Conservation (phyloP, 208 protist species). For the Willaertia magna region DNA sequence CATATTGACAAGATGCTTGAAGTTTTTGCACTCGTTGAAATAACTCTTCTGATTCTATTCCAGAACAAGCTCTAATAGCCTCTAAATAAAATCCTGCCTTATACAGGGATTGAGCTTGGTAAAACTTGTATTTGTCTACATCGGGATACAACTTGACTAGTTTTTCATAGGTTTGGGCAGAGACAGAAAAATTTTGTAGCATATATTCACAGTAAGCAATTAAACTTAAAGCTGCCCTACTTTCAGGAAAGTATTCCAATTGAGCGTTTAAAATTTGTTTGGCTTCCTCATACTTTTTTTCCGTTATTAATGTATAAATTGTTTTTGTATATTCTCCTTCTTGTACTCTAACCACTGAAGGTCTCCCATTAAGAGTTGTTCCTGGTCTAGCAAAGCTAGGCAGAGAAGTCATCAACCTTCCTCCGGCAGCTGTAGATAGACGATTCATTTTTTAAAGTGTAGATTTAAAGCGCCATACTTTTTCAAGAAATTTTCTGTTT, state of each 20-base stretch:
- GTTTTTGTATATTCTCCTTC: constrained; percentile 85
- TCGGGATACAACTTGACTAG: constrained; percentile 71
- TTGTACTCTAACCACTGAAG: constrained; percentile 40
- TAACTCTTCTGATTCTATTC: constrained; percentile 65
- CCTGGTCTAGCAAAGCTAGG: neutral
- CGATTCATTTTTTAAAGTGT: neutral
- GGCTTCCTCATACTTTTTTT: constrained; percentile 80
- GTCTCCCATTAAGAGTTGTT: neutral
- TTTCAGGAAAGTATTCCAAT: constrained; percentile 79
- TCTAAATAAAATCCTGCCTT: constrained; percentile 78
- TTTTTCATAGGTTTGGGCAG: constrained; percentile 61
- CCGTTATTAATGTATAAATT: constrained; percentile 79
- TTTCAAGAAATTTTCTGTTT: too few relatives aligned
- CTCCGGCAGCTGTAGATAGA: neutral
- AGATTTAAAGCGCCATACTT: too few relatives aligned
- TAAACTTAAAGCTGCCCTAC: constrained; percentile 81
- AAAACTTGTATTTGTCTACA: constrained; percentile 84
- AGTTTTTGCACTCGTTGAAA: constrained; percentile 52
- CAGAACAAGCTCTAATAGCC: constrained; percentile 54
- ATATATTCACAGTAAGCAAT: constrained; percentile 90
- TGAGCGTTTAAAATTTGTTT: constrained; percentile 66
- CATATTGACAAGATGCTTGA: constrained; percentile 72
- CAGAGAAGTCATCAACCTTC: neutral
- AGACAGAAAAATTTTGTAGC: constrained; percentile 67
- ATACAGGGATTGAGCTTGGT: constrained; percentile 83